Conservation (phyloP, 768 basidiomycete genomes). For the Agaricus subrufescens region DNA sequence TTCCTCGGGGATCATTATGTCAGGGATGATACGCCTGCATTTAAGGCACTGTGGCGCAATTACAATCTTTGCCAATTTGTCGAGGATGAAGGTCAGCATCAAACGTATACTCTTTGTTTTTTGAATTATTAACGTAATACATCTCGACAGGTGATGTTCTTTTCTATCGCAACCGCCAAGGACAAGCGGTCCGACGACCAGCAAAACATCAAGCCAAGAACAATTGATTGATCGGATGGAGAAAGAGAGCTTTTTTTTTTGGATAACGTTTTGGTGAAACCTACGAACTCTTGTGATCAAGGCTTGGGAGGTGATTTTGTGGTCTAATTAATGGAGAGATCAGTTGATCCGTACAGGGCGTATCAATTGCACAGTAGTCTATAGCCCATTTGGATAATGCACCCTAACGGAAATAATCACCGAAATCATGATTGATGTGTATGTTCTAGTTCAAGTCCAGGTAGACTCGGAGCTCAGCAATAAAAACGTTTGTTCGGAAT, state of each 20-base stretch:
- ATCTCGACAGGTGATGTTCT: constrained; percentile 30
- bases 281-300: background rate
- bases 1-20: constrained; percentile 50
- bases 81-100: constrained; percentile 42
- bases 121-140: background rate
- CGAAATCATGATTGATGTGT: background rate
- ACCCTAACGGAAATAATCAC: background rate
- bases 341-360: constrained; percentile 3
- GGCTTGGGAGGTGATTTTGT: background rate
- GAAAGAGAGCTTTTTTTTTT: background rate
- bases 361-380: background rate
- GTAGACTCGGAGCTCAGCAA: too few relatives aligned
- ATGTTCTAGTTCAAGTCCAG: too few relatives aligned
- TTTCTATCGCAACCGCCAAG: constrained; percentile 42
- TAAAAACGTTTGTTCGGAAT: too few relatives aligned
- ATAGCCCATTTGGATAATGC: background rate
- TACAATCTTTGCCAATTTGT: constrained; percentile 58
- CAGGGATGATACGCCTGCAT: constrained; percentile 32
- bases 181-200: constrained; percentile 31
- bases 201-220: constrained; percentile 8
- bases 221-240: background rate
- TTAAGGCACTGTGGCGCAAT: constrained; percentile 46
- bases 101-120: background rate
- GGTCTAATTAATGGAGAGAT: background rate
- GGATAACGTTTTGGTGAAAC: background rate